Conservation (phyloP, 495 filamentous ascomycete species). For the Penicillium pancosmium region DNA sequence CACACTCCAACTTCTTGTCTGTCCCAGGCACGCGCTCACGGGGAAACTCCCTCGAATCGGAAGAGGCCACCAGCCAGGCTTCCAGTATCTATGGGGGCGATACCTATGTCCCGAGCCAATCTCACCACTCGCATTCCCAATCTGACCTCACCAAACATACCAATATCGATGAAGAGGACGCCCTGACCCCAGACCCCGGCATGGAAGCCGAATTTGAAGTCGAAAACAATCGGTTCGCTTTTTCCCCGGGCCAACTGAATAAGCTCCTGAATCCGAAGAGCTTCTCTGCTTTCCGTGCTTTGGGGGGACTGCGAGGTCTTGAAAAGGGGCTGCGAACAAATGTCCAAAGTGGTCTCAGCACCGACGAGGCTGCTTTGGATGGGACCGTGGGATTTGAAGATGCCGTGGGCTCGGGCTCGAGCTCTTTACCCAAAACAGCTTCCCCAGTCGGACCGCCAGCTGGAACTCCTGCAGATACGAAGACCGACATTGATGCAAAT, state of each 20-base stretch:
- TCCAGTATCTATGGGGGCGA: constrained; percentile 56
- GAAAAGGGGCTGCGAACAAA: constrained; percentile 78
- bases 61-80: constrained; percentile 48
- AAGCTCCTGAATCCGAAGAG: constrained; percentile 85
- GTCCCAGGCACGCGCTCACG: constrained; percentile 65
- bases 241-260: constrained; percentile 76
- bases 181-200: constrained; percentile 68
- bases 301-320: constrained; percentile 76
- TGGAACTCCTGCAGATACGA: constrained; percentile 25
- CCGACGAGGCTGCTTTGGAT: constrained; percentile 70
- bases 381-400: constrained; percentile 74
- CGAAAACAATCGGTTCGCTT: constrained; percentile 78
- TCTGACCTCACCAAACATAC: constrained; percentile 42
- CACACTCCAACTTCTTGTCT: constrained; percentile 60
- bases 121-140: constrained; percentile 29
- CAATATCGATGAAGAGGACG: constrained; percentile 58
- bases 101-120: constrained; percentile 45
- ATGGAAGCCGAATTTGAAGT: constrained; percentile 74
- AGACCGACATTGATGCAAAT: constrained; percentile 29
- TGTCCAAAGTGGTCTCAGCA: constrained; percentile 65
- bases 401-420: constrained; percentile 32
- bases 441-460: constrained; percentile 33
- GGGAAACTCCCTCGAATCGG: constrained; percentile 67
- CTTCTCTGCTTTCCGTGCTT: constrained; percentile 71
- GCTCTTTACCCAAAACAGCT: constrained; percentile 29